Conservation (phyloP, 129 eudicot species). For the Arctium minus region DNA sequence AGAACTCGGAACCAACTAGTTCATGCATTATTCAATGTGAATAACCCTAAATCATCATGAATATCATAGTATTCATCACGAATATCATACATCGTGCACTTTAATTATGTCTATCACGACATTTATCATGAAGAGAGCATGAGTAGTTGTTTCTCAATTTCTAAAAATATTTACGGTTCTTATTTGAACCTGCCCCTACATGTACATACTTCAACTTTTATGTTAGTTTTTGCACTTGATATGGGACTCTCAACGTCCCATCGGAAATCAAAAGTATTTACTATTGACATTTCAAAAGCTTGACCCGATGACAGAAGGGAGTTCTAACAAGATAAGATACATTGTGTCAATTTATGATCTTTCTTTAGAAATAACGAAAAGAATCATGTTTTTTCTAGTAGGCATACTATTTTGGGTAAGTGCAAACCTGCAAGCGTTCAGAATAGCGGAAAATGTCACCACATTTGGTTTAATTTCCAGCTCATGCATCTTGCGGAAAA, state of each 20-base stretch:
- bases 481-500: conserved; percentile 94
- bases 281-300: no score
- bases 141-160: neutral
- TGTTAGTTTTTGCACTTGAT: neutral
- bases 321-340: no score
- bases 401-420: neutral
- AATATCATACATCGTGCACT: no score
- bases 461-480: conserved; percentile 90
- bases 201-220: neutral
- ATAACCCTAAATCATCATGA: neutral
- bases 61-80: neutral
- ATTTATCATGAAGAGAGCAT: neutral
- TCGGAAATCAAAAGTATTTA: no score
- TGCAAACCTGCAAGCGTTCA: conserved; percentile 96
- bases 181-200: neutral
- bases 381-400: neutral
- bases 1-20: neutral
- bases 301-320: no score
- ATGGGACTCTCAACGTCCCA: neutral
- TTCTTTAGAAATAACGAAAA: neutral
- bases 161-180: neutral
- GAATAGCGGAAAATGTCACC: conserved; percentile 92
- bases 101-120: neutral
- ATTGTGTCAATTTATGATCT: neutral
- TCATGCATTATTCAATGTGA: neutral